phyloP scores from a whole-genome alignment of 306 rosid genomes.

The Dicorynia guianensis region DNA sequence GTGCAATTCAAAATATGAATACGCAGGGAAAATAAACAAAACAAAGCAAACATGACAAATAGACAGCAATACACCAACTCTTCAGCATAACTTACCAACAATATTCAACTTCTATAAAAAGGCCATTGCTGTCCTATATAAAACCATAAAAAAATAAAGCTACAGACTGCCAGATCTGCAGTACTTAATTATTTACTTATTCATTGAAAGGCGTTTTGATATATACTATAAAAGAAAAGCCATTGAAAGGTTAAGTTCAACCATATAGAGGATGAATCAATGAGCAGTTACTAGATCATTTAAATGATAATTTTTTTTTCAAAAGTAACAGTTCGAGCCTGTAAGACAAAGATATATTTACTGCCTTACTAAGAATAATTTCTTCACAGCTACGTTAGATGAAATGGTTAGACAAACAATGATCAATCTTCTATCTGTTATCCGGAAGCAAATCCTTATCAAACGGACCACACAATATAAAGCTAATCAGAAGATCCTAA shows the following conservation, averaged over 20 bases:
- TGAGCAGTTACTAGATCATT: constrained; percentile 6
- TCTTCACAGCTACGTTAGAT: background rate
- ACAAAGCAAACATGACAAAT: background rate
- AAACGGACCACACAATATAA: background rate
- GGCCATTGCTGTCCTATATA: background rate
- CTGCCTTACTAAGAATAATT: background rate
- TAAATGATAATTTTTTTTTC: background rate
- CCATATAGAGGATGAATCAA: background rate
- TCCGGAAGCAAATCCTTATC: background rate
- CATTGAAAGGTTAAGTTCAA: constrained; percentile 4
- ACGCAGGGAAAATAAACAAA: background rate
- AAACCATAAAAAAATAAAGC: constrained; percentile 1
- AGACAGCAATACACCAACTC: background rate
- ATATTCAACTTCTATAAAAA: constrained; percentile 10
- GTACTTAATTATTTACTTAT: constrained; percentile 8
- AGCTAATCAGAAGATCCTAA: background rate
- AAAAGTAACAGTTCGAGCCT: background rate
- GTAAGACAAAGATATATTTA: background rate
- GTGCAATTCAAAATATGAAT: background rate
- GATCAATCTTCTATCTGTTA: background rate
- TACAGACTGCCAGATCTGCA: constrained; percentile 8
- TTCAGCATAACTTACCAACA: constrained; percentile 13
- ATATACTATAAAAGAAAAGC: background rate
- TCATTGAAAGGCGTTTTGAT: background rate
- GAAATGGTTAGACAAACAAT: background rate